Evolutionary conservation across 176 grass and related monocot genomes (phyloP).

Genomic region (Carex myosuroides): DNA sequence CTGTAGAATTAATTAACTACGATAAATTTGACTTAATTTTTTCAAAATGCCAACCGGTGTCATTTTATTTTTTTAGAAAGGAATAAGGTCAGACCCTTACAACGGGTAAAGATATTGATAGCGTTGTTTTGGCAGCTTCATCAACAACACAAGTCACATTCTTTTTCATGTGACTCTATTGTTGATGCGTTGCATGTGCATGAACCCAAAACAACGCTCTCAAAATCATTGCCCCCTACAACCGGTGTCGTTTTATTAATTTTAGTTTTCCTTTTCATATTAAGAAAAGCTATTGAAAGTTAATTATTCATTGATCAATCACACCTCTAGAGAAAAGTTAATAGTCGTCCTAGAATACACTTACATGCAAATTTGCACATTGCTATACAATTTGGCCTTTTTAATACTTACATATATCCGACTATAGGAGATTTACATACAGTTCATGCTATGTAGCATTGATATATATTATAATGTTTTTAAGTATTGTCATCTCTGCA

Average conservation of each 20-base stretch:
- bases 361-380: background rate
- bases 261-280: background rate
- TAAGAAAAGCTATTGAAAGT: too few relatives aligned
- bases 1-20: background rate
- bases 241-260: background rate
- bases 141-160: too few relatives aligned
- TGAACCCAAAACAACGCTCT: too few relatives aligned
- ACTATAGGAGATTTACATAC: background rate
- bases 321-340: background rate
- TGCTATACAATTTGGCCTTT: background rate
- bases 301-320: background rate
- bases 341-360: background rate
- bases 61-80: background rate
- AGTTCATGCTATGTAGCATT: background rate
- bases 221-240: too few relatives aligned
- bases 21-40: background rate
- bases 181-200: too few relatives aligned
- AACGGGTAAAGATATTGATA: too few relatives aligned
- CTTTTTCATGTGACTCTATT: too few relatives aligned
- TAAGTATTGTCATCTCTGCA: too few relatives aligned
- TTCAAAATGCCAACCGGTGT: background rate
- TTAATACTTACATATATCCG: background rate
- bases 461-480: background rate
- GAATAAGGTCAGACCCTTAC: too few relatives aligned
- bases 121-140: too few relatives aligned